Conservation (phyloP, 352 stramenopile species). For the Pythium biforme region DNA sequence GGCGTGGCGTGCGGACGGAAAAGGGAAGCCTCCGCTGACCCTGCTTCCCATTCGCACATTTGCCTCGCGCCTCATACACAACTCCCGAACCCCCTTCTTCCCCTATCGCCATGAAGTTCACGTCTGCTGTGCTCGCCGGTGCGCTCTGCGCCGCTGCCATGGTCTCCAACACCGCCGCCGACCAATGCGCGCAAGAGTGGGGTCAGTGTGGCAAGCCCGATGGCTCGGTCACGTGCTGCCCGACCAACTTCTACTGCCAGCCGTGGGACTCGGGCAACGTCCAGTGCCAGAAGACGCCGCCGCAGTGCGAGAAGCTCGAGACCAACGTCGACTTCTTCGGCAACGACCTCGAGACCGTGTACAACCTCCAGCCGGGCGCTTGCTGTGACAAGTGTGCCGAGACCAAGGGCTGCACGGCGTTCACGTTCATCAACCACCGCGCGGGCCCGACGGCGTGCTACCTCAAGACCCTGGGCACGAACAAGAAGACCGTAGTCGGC, state of each 20-base stretch:
- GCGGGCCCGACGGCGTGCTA: slow-evolving; percentile 5
- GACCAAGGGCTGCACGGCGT: slow-evolving; percentile 38
- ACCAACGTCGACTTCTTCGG: slow-evolving; percentile 41
- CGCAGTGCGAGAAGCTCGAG: slow-evolving; percentile 34
- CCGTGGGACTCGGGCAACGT: slow-evolving; percentile 38
- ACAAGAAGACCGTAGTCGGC: not conserved
- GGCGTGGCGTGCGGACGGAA: too few relatives aligned
- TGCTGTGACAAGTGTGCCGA: slow-evolving; percentile 26
- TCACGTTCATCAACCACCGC: slow-evolving; percentile 37
- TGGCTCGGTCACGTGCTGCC: slow-evolving; percentile 30
- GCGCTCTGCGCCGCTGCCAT: not conserved
- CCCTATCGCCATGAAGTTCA: slow-evolving; percentile 8
- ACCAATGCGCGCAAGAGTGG: not conserved
- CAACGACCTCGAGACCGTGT: slow-evolving; percentile 40
- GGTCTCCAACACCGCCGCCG: not conserved
- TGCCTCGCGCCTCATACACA: not conserved
- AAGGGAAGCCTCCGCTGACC: too few relatives aligned
- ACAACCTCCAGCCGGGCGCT: slow-evolving; percentile 34
- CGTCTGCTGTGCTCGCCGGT: not conserved
- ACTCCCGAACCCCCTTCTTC: not conserved
- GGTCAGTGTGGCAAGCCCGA: slow-evolving; percentile 11
- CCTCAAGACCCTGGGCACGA: slow-evolving; percentile 4
- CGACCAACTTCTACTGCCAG: slow-evolving; percentile 39
- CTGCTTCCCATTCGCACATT: slow-evolving; percentile 6
- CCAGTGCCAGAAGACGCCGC: slow-evolving; percentile 36